Evolutionary conservation across 2,329 filamentous ascomycete genomes (phyloP).

Genomic region (Microdochium trichocladiopsis): DNA sequence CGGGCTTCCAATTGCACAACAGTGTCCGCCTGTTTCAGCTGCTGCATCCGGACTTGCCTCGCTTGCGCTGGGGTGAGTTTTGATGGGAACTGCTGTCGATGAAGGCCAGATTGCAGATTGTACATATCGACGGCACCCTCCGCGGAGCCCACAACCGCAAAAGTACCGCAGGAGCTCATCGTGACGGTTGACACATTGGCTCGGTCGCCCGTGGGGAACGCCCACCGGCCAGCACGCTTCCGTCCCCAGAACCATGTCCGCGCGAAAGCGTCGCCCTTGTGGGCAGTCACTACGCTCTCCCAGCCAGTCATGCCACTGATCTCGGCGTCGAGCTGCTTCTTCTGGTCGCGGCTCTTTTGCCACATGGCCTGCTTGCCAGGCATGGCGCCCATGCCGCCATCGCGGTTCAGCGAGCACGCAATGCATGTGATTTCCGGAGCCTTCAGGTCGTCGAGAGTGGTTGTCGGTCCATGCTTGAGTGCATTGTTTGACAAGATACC

Average conservation of each 20-base stretch:
- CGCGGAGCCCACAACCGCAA: conserved; percentile 81
- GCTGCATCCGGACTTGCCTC: conserved; percentile 63
- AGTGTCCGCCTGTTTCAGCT: conserved; percentile 50
- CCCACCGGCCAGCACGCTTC: conserved; percentile 88
- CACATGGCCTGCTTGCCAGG: conserved; percentile 74
- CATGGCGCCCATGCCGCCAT: conserved; percentile 85
- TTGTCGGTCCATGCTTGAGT: conserved; percentile 52
- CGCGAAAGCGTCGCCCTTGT: conserved; percentile 75
- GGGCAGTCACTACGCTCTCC: conserved; percentile 94
- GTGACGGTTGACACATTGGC: conserved; percentile 80
- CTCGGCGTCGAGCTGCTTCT: conserved; percentile 59
- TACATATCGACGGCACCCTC: conserved; percentile 87
- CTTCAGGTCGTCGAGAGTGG: conserved; percentile 69
- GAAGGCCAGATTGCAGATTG: conserved; percentile 88
- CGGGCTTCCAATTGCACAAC: conserved; percentile 47
- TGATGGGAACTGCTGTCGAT: conserved; percentile 82
- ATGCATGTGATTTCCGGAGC: conserved; percentile 89
- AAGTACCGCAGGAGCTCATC: conserved; percentile 87
- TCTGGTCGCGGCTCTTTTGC: conserved; percentile 66
- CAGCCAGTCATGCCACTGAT: conserved; percentile 78
- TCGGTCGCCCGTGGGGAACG: conserved; percentile 77
- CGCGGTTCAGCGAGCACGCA: conserved; percentile 84
- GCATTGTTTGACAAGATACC: conserved; percentile 58
- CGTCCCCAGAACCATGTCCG: conserved; percentile 98
- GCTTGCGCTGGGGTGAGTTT: conserved; percentile 71